Evolutionary conservation across 108 stramenopile genomes (phyloP).

Genomic region (Cylindrotheca closterium): DNA sequence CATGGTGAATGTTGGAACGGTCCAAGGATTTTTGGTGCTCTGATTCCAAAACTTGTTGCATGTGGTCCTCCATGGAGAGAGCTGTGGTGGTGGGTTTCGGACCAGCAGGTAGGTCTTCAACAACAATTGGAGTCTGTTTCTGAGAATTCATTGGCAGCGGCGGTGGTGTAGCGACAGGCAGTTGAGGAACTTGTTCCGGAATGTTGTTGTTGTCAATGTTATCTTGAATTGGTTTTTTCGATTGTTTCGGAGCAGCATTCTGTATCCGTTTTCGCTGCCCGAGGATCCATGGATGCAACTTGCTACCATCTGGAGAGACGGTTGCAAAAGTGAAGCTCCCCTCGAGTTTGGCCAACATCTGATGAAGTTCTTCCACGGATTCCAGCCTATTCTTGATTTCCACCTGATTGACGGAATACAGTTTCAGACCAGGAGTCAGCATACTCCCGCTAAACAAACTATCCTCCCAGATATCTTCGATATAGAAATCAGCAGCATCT

Average conservation of each 20-base stretch:
- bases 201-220: too few species aligned
- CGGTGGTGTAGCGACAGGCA: too few species aligned
- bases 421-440: neutral
- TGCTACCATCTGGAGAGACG: neutral
- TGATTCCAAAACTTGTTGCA: neutral
- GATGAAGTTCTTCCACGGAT: neutral
- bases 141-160: too few species aligned
- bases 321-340: neutral
- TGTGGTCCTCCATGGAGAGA: neutral
- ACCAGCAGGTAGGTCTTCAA: too few species aligned
- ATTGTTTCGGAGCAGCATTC: too few species aligned
- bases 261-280: neutral
- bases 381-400: neutral
- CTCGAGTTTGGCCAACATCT: neutral
- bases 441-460: neutral
- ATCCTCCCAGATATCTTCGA: neutral
- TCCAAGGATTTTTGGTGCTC: neutral
- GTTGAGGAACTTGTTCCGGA: too few species aligned
- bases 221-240: too few species aligned
- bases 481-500: neutral
- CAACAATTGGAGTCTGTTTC: too few species aligned
- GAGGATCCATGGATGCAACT: neutral
- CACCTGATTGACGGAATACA: neutral
- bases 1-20: neutral
- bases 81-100: too few species aligned